Evolutionary conservation across 495 filamentous ascomycete genomes (phyloP), one percentile per base, ranked within the genome.

Genomic region (Penicillium goetzii): DNA sequence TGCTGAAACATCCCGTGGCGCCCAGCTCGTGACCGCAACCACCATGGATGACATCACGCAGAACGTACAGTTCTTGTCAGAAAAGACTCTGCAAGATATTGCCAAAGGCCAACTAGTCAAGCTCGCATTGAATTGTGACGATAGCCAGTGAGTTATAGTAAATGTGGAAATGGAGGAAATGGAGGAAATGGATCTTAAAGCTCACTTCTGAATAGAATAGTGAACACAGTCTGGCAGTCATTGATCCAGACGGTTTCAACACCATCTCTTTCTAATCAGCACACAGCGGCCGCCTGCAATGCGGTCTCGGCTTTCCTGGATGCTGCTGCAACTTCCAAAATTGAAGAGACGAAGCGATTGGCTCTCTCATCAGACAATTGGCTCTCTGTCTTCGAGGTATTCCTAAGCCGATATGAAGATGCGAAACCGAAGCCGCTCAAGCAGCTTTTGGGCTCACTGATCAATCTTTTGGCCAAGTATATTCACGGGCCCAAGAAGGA

Each of bases 371-470:
- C 84, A 25, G 66, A 71, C 17, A 80, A 81, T 11, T 90, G 88
- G 76, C 66, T 81, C 14, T 76, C 79, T 47, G 72, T 90, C 4
- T 91, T 95, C 69, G 76, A 87, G 15, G 85, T 90, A 54, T 94
- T 87, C 65, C 77, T 96, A 62, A 82, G 87, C 59, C 89, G 86
- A 76, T 92, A 86, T 63, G 89, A 94, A 64, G 85, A 87, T 65
- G 84, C 89, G 38, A 89, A 89, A 61, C 83, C 88, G 28, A 89
- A 92, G 56, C 88, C 90, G 32, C 83, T 93, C 83, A 87, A 88
- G 69, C 88, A 92, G 64, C 80, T 93, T 0, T 73, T 96, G 50
- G 79, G 85, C 65, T 81, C 86, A 47, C 71, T 91, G 56, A 79
- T 79, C 36, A 73, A 77, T 21, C 79, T 87, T 9, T 68, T 88